Evolutionary conservation across 1,139 yeast genomes (phyloP).

Genomic region (Debaryomycetaceae sp.): DNA sequence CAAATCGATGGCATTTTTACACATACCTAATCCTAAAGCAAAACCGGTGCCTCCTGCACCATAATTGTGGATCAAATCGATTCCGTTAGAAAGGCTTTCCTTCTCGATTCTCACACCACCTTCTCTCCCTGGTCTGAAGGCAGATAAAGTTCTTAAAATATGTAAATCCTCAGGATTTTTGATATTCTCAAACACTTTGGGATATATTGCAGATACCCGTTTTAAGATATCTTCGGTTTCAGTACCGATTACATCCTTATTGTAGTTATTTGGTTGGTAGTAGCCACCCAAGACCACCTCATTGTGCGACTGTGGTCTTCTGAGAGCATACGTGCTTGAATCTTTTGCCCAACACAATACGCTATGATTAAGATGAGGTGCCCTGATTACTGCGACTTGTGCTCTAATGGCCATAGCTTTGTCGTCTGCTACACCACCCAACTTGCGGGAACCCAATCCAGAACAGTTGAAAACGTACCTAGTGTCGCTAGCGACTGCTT

Average conservation of each 20-base stretch:
- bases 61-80: conserved; percentile 42
- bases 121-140: conserved; percentile 64
- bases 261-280: conserved; percentile 56
- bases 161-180: conserved; percentile 19
- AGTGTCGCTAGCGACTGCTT: conserved; percentile 34
- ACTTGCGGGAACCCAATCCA: conserved; percentile 57
- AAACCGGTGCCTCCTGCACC: conserved; percentile 50
- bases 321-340: conserved; percentile 63
- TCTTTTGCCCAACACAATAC: conserved; percentile 49
- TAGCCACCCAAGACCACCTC: conserved; percentile 69
- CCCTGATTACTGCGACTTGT: conserved; percentile 61
- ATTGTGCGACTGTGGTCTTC: conserved; percentile 60
- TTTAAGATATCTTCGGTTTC: conserved; percentile 57
- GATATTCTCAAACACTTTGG: conserved; percentile 41
- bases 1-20: not conserved
- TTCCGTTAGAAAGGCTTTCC: conserved; percentile 32
- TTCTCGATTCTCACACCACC: conserved; percentile 66
- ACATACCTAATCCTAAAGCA: conserved; percentile 43
- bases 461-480: conserved; percentile 63
- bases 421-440: conserved; percentile 56
- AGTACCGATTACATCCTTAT: conserved; percentile 48
- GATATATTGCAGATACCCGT: conserved; percentile 53
- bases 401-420: conserved; percentile 63
- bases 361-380: conserved; percentile 52
- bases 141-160: conserved; percentile 59